These are phyloP conservation scores for Saturnispora quitensis DNA, from an alignment of 805 yeast species.

Conservation along the genomic window DNA sequence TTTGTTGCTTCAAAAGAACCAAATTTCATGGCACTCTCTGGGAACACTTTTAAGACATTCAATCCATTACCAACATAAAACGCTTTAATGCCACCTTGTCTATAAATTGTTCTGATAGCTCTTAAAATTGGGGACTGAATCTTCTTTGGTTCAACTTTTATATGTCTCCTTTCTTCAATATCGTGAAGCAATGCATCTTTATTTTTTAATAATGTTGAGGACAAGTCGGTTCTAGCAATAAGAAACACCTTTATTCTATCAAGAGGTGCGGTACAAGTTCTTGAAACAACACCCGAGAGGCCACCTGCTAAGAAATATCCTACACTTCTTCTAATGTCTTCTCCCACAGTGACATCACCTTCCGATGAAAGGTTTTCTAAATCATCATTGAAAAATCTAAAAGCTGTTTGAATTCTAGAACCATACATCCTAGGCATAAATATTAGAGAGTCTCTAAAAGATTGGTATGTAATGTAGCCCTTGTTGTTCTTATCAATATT, in stretches of 20 bases:
- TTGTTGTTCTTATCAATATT: constrained; percentile 46
- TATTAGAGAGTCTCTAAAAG: constrained; percentile 74
- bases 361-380: constrained; percentile 73
- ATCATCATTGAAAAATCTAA: constrained; percentile 69
- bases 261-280: constrained; percentile 96
- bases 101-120: constrained; percentile 74
- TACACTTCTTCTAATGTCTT: constrained; percentile 70
- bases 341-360: constrained; percentile 82
- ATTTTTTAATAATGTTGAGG: constrained; percentile 58
- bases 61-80: constrained; percentile 95
- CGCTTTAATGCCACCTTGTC: constrained; percentile 78
- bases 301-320: constrained; percentile 96
- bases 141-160: constrained; percentile 32
- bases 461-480: constrained; percentile 71
- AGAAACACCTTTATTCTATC: constrained; percentile 90
- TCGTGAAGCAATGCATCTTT: constrained; percentile 31
- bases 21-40: constrained; percentile 95
- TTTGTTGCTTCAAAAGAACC: constrained; percentile 91
- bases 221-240: constrained; percentile 80
- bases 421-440: constrained; percentile 77
- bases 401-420: constrained; percentile 73
- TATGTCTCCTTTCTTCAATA: constrained; percentile 33
- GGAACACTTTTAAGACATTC: constrained; percentile 88
- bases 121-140: constrained; percentile 68
- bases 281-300: constrained; percentile 85